These are phyloP conservation scores for Musa itinerans DNA, from an alignment of 176 grass and related monocot species.

Conservation along the genomic window DNA sequence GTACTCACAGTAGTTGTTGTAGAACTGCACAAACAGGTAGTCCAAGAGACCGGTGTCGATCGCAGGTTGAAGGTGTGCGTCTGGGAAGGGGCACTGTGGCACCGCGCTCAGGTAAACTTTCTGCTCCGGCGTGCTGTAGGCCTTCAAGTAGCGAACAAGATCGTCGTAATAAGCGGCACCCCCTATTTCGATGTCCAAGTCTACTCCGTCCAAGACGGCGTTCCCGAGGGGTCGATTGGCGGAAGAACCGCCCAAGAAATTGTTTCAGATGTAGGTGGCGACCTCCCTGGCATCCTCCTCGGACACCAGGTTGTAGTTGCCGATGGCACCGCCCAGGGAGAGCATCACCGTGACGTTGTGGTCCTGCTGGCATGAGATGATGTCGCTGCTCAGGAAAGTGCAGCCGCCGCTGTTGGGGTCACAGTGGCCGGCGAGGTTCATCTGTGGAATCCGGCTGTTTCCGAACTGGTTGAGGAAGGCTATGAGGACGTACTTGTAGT, in stretches of 20 bases:
- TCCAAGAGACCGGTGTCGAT: slow-evolving; percentile 25
- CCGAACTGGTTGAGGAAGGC: slow-evolving; percentile 58
- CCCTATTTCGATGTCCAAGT: slow-evolving; percentile 55
- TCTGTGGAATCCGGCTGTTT: slow-evolving; percentile 26
- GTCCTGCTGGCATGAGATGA: slow-evolving; percentile 39
- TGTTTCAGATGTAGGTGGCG: slow-evolving; percentile 64
- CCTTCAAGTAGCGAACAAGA: too few relatives aligned
- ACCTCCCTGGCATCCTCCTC: slow-evolving; percentile 38
- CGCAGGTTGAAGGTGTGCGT: too few relatives aligned
- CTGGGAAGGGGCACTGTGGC: too few relatives aligned
- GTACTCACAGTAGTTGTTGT: too few relatives aligned
- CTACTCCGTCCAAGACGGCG: slow-evolving; percentile 58
- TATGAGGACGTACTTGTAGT: slow-evolving; percentile 31
- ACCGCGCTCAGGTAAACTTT: too few relatives aligned
- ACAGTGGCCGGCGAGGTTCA: slow-evolving; percentile 72
- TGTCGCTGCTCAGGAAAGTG: too few relatives aligned
- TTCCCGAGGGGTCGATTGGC: too few relatives aligned
- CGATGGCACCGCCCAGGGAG: too few relatives aligned
- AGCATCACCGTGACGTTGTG: slow-evolving; percentile 32
- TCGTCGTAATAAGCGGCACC: slow-evolving; percentile 21
- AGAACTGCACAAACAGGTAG: too few relatives aligned
- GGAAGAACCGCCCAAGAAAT: slow-evolving; percentile 50
- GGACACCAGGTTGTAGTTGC: slow-evolving; percentile 36
- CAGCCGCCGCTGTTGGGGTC: slow-evolving; percentile 19
- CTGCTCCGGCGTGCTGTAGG: too few relatives aligned